A percentile compares a stretch with the other conserved stretches of the same genome.
These are phyloP conservation scores for Cucurbita ficifolia DNA, from an alignment of 306 rosid genomes.

Conservation along the genomic window DNA sequence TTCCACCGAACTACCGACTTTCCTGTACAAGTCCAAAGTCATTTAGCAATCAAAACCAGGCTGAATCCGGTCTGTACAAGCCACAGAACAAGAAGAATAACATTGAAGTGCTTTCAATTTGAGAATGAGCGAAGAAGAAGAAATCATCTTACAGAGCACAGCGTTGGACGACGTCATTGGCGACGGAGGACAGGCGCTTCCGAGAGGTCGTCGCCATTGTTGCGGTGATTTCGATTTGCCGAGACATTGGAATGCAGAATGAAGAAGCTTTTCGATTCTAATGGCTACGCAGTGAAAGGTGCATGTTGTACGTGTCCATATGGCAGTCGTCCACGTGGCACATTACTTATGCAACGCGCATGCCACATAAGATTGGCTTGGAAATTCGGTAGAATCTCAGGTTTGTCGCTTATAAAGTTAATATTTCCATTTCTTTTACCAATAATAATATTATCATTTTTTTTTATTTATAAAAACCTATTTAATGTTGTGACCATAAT, in stretches of 20 bases:
- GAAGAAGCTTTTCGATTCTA: neutral
- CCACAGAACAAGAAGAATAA: neutral
- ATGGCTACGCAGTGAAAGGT: neutral
- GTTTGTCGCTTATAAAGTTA: neutral
- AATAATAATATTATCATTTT: too few relatives aligned
- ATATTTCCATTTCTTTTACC: neutral
- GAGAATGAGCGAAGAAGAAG: neutral
- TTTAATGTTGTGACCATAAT: too few relatives aligned
- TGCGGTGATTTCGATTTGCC: neutral
- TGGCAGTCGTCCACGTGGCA: neutral
- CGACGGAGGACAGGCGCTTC: conserved; percentile 28
- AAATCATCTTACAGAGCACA: conserved; percentile 21
- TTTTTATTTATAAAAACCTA: too few relatives aligned
- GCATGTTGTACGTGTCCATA: neutral
- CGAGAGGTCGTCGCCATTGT: conserved; percentile 9
- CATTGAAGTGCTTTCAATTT: neutral
- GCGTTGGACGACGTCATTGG: conserved; percentile 24
- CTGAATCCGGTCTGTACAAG: neutral
- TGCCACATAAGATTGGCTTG: neutral
- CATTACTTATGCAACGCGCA: neutral
- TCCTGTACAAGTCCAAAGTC: conserved; percentile 12
- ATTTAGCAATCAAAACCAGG: neutral
- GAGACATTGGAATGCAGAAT: neutral
- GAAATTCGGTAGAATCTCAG: neutral
- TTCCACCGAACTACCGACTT: conserved; percentile 32